phyloP scores from a whole-genome alignment of 2,329 filamentous ascomycete species.

The Pseudopithomyces chartarum region DNA sequence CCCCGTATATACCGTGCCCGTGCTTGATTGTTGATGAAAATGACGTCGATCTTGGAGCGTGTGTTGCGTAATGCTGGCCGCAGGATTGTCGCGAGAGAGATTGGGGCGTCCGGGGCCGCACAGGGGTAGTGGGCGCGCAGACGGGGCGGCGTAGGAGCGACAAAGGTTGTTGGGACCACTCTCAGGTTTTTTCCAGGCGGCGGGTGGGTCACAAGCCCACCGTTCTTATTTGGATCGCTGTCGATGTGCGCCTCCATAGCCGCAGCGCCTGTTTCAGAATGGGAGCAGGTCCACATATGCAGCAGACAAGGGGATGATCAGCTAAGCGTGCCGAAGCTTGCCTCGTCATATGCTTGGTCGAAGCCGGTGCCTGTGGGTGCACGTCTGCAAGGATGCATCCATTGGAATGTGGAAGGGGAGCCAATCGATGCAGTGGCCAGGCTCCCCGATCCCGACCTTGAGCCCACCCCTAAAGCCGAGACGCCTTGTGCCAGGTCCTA shows the following conservation, averaged over 20 bases:
- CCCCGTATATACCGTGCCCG: no score
- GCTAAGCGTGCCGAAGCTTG: constrained; percentile 15
- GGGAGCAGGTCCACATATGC: neutral
- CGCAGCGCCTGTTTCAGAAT: constrained; percentile 21
- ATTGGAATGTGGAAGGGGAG: constrained; percentile 4
- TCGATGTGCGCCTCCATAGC: constrained; percentile 5
- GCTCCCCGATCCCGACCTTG: neutral
- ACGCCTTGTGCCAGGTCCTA: constrained; percentile 4
- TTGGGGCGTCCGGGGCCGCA: neutral
- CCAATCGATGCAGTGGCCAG: neutral
- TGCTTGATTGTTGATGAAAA: constrained; percentile 3
- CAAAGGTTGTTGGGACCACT: neutral
- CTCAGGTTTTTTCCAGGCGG: neutral
- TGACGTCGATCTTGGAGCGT: neutral
- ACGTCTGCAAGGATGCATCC: neutral
- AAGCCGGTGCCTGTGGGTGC: constrained; percentile 1
- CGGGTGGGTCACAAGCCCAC: neutral
- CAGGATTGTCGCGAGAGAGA: neutral
- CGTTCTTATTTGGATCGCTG: constrained; percentile 12
- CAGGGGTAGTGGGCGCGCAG: neutral
- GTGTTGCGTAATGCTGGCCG: neutral
- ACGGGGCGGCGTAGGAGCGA: neutral
- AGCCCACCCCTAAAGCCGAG: constrained; percentile 12
- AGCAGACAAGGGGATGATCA: constrained; percentile 15
- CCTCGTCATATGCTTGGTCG: constrained; percentile 11